Conservation (phyloP, 2,329 filamentous ascomycete genomes). For the Xylaria sp. region DNA sequence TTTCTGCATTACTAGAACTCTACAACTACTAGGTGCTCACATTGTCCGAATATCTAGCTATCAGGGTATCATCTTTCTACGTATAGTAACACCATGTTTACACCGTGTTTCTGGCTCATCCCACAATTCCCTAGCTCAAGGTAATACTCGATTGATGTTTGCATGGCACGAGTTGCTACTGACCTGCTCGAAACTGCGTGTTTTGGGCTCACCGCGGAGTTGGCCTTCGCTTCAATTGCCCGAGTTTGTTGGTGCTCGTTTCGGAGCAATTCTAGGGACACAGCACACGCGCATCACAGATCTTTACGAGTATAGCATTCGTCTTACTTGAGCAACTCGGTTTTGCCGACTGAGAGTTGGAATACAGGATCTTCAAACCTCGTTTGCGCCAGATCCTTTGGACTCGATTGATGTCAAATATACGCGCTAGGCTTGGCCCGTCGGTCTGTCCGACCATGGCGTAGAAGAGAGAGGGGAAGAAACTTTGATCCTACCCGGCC, state of each 20-base stretch:
- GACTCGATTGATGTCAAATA: conserved; percentile 13
- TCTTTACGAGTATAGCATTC: background rate
- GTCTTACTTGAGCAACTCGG: conserved; percentile 11
- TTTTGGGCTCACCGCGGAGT: background rate
- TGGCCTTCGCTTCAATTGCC: conserved; percentile 30
- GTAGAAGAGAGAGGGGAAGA: background rate
- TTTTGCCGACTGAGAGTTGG: conserved; percentile 22
- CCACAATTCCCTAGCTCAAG: conserved; percentile 2
- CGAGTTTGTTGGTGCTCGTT: conserved; percentile 16
- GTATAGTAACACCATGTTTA: background rate
- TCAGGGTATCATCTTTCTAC: background rate
- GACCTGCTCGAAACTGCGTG: conserved; percentile 1
- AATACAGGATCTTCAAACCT: conserved; percentile 17
- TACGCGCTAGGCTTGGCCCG: conserved; percentile 7
- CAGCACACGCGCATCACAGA: background rate
- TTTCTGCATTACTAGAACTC: background rate
- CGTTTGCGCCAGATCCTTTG: conserved; percentile 18
- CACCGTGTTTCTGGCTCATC: conserved; percentile 2
- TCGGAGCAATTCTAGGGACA: background rate
- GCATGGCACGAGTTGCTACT: conserved; percentile 22
- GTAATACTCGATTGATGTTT: conserved; percentile 27
- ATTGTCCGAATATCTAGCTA: background rate
- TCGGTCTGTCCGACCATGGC: conserved; percentile 30
- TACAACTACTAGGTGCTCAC: too few relatives aligned
- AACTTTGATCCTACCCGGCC: background rate